Evolutionary conservation across 331 rosid species (phyloP).

Genomic region (Acacia pycnantha): DNA sequence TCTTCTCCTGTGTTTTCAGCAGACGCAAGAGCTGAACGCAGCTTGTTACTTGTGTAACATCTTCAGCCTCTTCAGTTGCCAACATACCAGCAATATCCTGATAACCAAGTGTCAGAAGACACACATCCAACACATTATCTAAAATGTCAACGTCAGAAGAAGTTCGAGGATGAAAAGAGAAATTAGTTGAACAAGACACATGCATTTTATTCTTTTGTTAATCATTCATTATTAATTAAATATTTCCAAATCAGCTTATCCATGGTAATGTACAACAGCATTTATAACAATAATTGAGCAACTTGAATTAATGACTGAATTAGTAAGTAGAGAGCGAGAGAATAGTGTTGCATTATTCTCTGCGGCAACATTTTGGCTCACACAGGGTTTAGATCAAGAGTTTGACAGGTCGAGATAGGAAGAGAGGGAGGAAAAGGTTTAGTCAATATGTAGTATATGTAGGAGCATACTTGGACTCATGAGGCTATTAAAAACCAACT

Average conservation of each 20-base stretch:
- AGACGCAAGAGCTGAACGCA: constrained; percentile 58
- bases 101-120: constrained; percentile 30
- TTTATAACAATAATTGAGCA: background rate
- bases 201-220: background rate
- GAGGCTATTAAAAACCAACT: too few species aligned
- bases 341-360: too few species aligned
- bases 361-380: background rate
- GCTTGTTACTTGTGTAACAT: constrained; percentile 65
- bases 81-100: constrained; percentile 98
- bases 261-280: background rate
- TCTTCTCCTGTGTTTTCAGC: constrained; percentile 95
- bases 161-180: background rate
- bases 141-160: constrained; percentile 11
- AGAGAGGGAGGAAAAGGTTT: too few species aligned
- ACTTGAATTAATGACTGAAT: background rate
- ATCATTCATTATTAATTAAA: background rate
- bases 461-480: too few species aligned
- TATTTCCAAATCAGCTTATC: background rate
- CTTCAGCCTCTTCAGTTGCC: constrained; percentile 90
- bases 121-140: constrained; percentile 3
- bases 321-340: background rate
- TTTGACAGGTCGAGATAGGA: background rate
- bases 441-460: too few species aligned
- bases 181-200: constrained; percentile 4
- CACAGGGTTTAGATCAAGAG: background rate